Base-by-base conservation (phyloP, 495 filamentous ascomycete genomes). In the Daldinia grandis region DNA sequence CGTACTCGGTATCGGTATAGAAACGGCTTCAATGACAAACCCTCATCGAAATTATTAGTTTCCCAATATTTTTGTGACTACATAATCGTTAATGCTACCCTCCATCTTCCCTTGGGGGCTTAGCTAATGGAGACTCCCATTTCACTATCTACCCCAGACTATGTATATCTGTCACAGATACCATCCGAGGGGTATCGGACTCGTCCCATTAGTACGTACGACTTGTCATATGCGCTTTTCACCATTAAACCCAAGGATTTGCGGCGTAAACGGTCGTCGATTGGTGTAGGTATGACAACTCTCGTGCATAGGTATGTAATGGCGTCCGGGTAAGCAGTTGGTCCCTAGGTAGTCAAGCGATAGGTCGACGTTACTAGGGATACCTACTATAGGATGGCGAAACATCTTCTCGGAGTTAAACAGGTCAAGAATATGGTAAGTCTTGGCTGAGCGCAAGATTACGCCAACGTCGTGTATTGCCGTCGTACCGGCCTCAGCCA, bases 301-400 rank as follows among this genome's bases (percentile, higher is more conserved):
- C 70, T 68, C 65, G 63, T 68, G 70, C 70, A 73, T 62, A n/a
- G n/a, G n/a, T n/a, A n/a, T n/a, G n/a, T n/a, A 57, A 55, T 53
- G 70, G 61, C 57, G 40, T 49, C 53, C 64, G 64, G 64, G 64
- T 63, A 68, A 61, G 64, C 64, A 50, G 40, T 66, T 21, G 19
- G 14, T 49, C 44, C 58, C 51, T 51, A 12, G n/a, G n/a, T n/a
- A n/a, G 51, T 63, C 42, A 35, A 55, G 37, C 49, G 47, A 64
- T 58, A 47, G 54, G 19, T 55, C 59, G 54, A 58, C 49, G 54
- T 54, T 38, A 28, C 55, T 38, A 64, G 28, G 51, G 30, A 62
- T 31, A 49, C n/a, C 25, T 31, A 49, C n/a, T 33, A 25, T 44
- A 12, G 37, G 25, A 37, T 14, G 24, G 51, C 44, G 42, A 49